phyloP scores from a whole-genome alignment of 371 early-diverging fungal genomes.

The Gilbertella persicaria region DNA sequence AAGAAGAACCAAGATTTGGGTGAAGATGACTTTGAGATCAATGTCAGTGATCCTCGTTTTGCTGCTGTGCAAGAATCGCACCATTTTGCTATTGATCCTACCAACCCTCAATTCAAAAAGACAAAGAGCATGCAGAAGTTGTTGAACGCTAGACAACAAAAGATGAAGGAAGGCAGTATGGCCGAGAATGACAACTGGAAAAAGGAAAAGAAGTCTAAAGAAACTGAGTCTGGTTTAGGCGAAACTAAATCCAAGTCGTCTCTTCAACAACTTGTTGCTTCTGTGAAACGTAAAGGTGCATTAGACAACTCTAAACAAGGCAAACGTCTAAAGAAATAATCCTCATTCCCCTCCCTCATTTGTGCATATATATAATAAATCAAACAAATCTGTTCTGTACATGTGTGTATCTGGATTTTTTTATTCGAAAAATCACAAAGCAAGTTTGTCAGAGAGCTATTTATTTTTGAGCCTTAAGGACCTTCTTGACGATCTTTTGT shows the following conservation, averaged over 20 bases:
- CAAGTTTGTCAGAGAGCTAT: not conserved
- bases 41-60: slow-evolving; percentile 88
- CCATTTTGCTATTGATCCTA: slow-evolving; percentile 95
- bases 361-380: not conserved
- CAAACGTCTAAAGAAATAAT: slow-evolving; percentile 46
- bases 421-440: not conserved
- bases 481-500: slow-evolving; percentile 99
- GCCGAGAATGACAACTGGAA: slow-evolving; percentile 39
- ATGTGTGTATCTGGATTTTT: slow-evolving; percentile 2
- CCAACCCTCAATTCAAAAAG: slow-evolving; percentile 93
- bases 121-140: slow-evolving; percentile 88
- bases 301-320: slow-evolving; percentile 38
- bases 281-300: slow-evolving; percentile 63
- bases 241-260: slow-evolving; percentile 34
- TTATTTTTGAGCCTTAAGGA: slow-evolving; percentile 80
- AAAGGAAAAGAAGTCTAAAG: slow-evolving; percentile 25
- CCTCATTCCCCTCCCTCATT: not conserved
- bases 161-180: slow-evolving; percentile 24
- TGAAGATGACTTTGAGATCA: slow-evolving; percentile 82
- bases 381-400: not conserved
- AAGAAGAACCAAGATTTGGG: slow-evolving; percentile 45
- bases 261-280: slow-evolving; percentile 51
- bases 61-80: slow-evolving; percentile 77
- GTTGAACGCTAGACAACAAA: slow-evolving; percentile 70
- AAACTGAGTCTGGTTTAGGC: slow-evolving; percentile 3